Conservation (phyloP, 768 basidiomycete genomes). For the Pleurotus pulmonarius region DNA sequence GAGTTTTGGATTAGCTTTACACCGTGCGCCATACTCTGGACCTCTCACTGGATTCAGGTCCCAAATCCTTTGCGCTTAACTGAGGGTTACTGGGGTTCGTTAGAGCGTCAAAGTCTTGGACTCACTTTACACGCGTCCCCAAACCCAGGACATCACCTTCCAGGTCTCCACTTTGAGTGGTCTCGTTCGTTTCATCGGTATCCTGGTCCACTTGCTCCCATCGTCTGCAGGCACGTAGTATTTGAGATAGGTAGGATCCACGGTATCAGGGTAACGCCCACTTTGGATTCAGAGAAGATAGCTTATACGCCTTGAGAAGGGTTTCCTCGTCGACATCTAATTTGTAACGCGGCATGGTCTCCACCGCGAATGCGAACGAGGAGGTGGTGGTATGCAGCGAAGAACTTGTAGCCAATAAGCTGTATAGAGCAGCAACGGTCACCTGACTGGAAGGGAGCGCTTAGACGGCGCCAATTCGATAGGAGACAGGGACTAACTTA, state of each 20-base stretch:
- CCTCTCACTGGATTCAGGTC: constrained; percentile 72
- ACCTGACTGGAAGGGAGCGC: neutral
- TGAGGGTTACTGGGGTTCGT: constrained; percentile 2
- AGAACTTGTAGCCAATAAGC: no score
- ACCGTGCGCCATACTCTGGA: constrained; percentile 6
- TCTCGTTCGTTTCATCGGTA: constrained; percentile 64
- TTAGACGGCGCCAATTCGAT: no score
- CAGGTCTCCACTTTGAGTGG: constrained; percentile 50
- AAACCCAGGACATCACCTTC: constrained; percentile 81
- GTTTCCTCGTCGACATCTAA: constrained; percentile 77
- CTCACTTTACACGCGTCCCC: constrained; percentile 59
- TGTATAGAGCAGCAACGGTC: neutral
- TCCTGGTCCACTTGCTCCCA: constrained; percentile 94
- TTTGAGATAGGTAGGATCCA: neutral
- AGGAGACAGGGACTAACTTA: no score
- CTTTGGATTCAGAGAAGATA: constrained; percentile 76
- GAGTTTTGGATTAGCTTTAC: neutral
- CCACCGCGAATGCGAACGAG: no score
- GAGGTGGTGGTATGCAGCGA: no score
- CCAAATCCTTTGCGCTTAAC: constrained; percentile 59
- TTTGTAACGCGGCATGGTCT: constrained; percentile 23
- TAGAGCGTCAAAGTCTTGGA: constrained; percentile 10
- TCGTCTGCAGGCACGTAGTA: constrained; percentile 39
- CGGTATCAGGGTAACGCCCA: constrained; percentile 27
- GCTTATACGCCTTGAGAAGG: constrained; percentile 83